A percentile compares a stretch with the other conserved stretches of the same genome.
These are phyloP conservation scores for Penicilliopsis zonata DNA, from an alignment of 495 filamentous ascomycete species.

Conservation along the genomic window DNA sequence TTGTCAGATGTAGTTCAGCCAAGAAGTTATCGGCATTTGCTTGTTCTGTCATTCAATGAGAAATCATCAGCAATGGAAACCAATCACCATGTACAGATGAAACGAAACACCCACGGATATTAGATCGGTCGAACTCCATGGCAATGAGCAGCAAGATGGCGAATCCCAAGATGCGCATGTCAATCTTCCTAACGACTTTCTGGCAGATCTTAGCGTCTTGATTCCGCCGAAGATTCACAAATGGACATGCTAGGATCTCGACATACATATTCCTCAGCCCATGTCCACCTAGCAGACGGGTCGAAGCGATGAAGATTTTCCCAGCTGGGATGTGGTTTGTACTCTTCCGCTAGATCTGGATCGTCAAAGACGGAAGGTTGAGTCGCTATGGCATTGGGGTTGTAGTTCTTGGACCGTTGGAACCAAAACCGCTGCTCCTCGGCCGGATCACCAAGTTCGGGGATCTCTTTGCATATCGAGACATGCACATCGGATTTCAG, in stretches of 20 bases:
- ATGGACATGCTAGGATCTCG: not conserved
- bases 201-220: not conserved
- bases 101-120: conserved; percentile 18
- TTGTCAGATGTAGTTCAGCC: conserved; percentile 39
- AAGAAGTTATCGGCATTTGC: conserved; percentile 43
- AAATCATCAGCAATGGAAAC: no score
- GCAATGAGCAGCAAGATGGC: conserved; percentile 64
- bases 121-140: conserved; percentile 52
- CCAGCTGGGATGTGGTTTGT: conserved; percentile 37
- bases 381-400: conserved; percentile 45
- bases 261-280: conserved; percentile 26
- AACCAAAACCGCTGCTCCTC: conserved; percentile 22
- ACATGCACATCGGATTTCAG: not conserved
- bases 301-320: conserved; percentile 42
- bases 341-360: conserved; percentile 34
- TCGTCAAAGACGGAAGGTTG: conserved; percentile 42
- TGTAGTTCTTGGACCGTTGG: conserved; percentile 24
- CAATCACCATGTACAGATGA: no score
- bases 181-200: conserved; percentile 23
- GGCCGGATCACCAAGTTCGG: not conserved
- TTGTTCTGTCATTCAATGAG: conserved; percentile 13
- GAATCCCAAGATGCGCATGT: conserved; percentile 39
- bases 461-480: not conserved
- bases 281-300: conserved; percentile 38
- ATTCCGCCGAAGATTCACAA: not conserved